These are phyloP conservation scores for Gossypium rotundifolium DNA, from an alignment of 345 rosid genomes.

Conservation along the genomic window DNA sequence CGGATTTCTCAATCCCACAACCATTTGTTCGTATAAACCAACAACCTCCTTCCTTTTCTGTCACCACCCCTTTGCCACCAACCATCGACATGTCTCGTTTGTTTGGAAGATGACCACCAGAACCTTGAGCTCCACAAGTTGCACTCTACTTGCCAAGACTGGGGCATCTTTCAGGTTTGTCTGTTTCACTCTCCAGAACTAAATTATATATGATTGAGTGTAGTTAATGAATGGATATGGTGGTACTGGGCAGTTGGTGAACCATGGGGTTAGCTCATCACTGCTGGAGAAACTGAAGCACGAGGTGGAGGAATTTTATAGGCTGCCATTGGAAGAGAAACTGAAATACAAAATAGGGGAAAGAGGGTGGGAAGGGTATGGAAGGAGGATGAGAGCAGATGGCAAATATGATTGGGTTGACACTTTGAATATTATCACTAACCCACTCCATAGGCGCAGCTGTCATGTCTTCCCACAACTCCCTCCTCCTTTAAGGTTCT, in stretches of 20 bases:
- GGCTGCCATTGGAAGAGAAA: conserved; percentile 40
- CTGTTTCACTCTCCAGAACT: too few species aligned
- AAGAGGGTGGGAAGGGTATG: conserved; percentile 42
- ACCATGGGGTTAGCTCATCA: conserved; percentile 34
- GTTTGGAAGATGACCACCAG: conserved; percentile 6
- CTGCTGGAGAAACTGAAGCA: conserved; percentile 34
- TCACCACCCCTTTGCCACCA: background rate
- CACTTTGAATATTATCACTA: conserved; percentile 32
- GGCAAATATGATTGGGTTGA: conserved; percentile 53
- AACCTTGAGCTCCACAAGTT: conserved; percentile 22
- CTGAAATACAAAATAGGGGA: conserved; percentile 35
- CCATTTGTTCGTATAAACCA: conserved; percentile 23
- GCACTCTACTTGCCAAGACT: conserved; percentile 33
- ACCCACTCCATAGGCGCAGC: conserved; percentile 29
- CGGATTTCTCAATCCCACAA: conserved; percentile 26
- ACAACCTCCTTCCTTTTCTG: background rate
- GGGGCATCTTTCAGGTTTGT: conserved; percentile 41
- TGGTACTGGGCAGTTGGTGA: conserved; percentile 10
- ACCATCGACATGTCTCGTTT: conserved; percentile 11
- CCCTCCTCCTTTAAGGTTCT: conserved; percentile 23
- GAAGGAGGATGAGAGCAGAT: conserved; percentile 28
- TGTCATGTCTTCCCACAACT: conserved; percentile 31
- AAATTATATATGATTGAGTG: background rate
- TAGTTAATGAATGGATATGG: background rate
- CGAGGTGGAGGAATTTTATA: conserved; percentile 31